A percentile compares a stretch with the other conserved stretches of the same genome.
Conservation (phyloP, 31 red algal genomes). For the Odonthalia washingtoniensis region DNA sequence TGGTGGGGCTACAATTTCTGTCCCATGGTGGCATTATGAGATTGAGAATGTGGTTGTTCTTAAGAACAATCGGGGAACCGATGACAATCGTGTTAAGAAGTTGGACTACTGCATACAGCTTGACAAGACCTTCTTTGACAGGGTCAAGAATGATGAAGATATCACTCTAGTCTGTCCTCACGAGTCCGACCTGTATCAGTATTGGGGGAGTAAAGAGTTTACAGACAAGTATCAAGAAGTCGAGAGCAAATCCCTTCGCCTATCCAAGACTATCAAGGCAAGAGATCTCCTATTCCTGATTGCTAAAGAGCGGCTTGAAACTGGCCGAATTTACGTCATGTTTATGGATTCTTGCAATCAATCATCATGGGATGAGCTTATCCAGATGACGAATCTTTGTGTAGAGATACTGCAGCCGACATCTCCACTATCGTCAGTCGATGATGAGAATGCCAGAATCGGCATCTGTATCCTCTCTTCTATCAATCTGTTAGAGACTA, state of each 20-base stretch:
- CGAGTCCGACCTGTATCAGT: slow-evolving; percentile 4
- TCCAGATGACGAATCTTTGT: slow-evolving; percentile 17
- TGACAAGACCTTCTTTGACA: slow-evolving; percentile 10
- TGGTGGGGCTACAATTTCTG: slow-evolving; percentile 26
- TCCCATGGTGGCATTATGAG: slow-evolving; percentile 22
- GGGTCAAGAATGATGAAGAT: slow-evolving; percentile 13
- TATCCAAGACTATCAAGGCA: slow-evolving; percentile 11
- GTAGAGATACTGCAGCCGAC: slow-evolving; percentile 25
- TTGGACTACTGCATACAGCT: slow-evolving; percentile 30
- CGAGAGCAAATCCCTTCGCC: slow-evolving; percentile 6
- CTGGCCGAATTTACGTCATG: slow-evolving; percentile 20
- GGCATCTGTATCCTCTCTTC: slow-evolving; percentile 22
- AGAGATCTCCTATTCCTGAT: neutral
- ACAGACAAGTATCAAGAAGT: neutral
- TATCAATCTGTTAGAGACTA: slow-evolving; percentile 17
- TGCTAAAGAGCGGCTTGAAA: slow-evolving; percentile 4
- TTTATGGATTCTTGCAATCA: slow-evolving; percentile 12
- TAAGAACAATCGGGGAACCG: slow-evolving; percentile 28
- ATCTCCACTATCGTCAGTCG: neutral
- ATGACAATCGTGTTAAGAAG: slow-evolving; percentile 31
- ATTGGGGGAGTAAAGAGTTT: slow-evolving; percentile 29
- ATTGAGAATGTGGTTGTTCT: slow-evolving; percentile 5
- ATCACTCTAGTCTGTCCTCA: slow-evolving; percentile 20
- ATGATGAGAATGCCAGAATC: slow-evolving; percentile 27
- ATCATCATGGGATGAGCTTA: neutral